Conservation (phyloP, 768 basidiomycete genomes). For the Hydnum rufescens region DNA sequence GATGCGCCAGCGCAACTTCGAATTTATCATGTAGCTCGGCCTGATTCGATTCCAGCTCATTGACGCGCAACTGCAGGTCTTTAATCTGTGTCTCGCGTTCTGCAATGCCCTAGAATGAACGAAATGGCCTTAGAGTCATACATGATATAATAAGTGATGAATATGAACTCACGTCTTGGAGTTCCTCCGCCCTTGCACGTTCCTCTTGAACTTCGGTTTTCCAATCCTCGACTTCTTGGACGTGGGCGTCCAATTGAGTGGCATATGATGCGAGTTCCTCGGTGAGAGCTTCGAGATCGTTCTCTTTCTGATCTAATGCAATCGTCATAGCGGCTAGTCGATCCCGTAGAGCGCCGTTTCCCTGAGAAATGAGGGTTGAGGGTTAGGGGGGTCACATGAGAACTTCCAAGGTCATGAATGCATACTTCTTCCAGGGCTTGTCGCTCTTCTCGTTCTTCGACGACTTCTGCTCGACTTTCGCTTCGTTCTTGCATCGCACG, state of each 20-base stretch:
- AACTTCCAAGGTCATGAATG: neutral
- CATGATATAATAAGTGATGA: slow-evolving; percentile 35
- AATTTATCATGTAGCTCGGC: slow-evolving; percentile 54
- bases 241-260: neutral
- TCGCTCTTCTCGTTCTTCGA: slow-evolving; percentile 48
- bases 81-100: slow-evolving; percentile 70
- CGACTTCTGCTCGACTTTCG: slow-evolving; percentile 45
- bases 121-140: slow-evolving; percentile 59
- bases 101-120: slow-evolving; percentile 50
- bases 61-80: slow-evolving; percentile 30
- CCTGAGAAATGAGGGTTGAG: slow-evolving; percentile 28
- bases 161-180: slow-evolving; percentile 59
- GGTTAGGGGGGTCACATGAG: neutral
- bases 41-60: slow-evolving; percentile 45
- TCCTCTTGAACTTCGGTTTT: slow-evolving; percentile 59
- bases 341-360: slow-evolving; percentile 41
- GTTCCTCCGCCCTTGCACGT: slow-evolving; percentile 46
- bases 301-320: slow-evolving; percentile 20
- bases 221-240: neutral
- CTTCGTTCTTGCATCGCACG: slow-evolving; percentile 52
- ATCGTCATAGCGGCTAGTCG: slow-evolving; percentile 62
- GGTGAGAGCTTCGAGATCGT: slow-evolving; percentile 6
- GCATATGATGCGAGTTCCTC: slow-evolving; percentile 1
- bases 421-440: slow-evolving; percentile 41
- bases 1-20: slow-evolving; percentile 50